phyloP scores from a whole-genome alignment of 2,329 filamentous ascomycete species.

The Aspergillus fumigatus region DNA sequence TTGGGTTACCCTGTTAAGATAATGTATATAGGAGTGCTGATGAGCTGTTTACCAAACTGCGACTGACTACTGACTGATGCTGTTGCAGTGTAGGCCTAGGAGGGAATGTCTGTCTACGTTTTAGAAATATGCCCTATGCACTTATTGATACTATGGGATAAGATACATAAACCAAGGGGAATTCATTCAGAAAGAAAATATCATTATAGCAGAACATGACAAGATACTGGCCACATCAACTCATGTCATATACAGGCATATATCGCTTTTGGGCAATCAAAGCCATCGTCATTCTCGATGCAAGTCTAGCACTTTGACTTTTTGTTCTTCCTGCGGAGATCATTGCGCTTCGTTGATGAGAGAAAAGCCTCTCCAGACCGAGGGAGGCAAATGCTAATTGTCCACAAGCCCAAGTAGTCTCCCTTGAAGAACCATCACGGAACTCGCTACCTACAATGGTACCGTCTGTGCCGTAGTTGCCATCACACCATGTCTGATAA shows the following conservation, averaged over 20 bases:
- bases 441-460: background rate
- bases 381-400: background rate
- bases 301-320: conserved; percentile 18
- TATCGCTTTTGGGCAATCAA: conserved; percentile 18
- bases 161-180: too few relatives aligned
- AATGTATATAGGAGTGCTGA: background rate
- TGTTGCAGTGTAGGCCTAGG: background rate
- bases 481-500: background rate
- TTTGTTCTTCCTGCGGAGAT: background rate
- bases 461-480: background rate
- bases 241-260: conserved; percentile 27
- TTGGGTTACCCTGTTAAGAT: background rate
- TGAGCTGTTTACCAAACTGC: background rate
- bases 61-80: background rate
- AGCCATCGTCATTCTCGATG: conserved; percentile 25
- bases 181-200: conserved; percentile 7
- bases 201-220: conserved; percentile 16
- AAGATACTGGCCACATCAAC: conserved; percentile 21
- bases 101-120: too few relatives aligned
- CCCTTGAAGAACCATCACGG: background rate
- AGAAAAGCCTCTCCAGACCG: background rate
- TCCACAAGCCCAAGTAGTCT: background rate
- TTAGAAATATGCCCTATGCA: background rate
- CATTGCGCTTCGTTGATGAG: background rate
- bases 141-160: background rate